Evolutionary conservation across 1,284 basidiomycete genomes (phyloP).

Genomic region (Puccinia triticina): DNA sequence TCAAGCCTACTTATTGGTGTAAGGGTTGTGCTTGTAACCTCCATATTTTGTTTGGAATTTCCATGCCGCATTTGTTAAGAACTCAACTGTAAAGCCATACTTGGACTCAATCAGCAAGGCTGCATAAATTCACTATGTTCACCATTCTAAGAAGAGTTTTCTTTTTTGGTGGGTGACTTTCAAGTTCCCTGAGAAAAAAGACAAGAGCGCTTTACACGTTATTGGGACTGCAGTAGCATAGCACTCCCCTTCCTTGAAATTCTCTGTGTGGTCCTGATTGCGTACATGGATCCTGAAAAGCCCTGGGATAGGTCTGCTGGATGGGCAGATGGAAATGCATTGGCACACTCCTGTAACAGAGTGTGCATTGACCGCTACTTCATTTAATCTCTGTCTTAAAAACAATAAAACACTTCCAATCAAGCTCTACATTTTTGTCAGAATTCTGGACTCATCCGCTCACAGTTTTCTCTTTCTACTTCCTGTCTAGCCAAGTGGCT

Average conservation of each 20-base stretch:
- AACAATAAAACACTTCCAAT: background rate
- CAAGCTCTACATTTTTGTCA: background rate
- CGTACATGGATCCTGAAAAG: slow-evolving; percentile 48
- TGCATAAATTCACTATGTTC: slow-evolving; percentile 48
- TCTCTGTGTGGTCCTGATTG: slow-evolving; percentile 25
- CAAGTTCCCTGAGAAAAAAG: background rate
- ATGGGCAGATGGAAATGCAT: background rate
- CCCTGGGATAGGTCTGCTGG: background rate
- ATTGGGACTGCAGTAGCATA: slow-evolving; percentile 45
- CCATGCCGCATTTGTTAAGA: slow-evolving; percentile 45
- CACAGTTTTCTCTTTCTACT: too few relatives aligned
- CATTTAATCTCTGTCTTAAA: background rate
- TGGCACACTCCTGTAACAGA: too few relatives aligned
- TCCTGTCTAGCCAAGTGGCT: too few relatives aligned
- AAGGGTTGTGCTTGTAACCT: slow-evolving; percentile 45
- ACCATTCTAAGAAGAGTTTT: slow-evolving; percentile 32
- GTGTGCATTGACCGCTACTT: too few relatives aligned
- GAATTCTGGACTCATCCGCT: too few relatives aligned
- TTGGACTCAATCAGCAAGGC: slow-evolving; percentile 37
- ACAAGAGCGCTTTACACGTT: background rate
- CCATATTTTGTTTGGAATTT: slow-evolving; percentile 48
- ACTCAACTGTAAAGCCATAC: slow-evolving; percentile 40
- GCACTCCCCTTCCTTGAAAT: slow-evolving; percentile 13
- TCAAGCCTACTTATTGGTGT: slow-evolving; percentile 31
- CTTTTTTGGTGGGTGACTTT: background rate